These are phyloP conservation scores for Dryas alaskensis DNA, from an alignment of 306 rosid genomes.

Conservation along the genomic window DNA sequence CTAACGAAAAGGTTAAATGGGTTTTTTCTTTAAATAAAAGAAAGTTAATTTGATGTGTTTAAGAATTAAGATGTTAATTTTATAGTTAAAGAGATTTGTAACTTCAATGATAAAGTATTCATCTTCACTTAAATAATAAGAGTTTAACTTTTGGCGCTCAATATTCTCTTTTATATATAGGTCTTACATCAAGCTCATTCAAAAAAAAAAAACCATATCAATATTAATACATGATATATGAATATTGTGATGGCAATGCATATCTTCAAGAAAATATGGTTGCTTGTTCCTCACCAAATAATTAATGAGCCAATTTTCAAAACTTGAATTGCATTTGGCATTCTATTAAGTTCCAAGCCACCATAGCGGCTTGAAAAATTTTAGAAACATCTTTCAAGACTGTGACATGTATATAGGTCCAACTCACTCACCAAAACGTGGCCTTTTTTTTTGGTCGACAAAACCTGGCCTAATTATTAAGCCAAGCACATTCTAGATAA, in stretches of 20 bases:
- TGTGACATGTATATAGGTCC: constrained; percentile 21
- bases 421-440: constrained; percentile 19
- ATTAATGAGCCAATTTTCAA: neutral
- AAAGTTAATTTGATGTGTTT: neutral
- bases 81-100: no score
- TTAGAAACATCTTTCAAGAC: constrained; percentile 28
- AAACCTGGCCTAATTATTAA: constrained; percentile 8
- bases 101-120: no score
- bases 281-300: neutral
- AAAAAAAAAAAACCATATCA: no score
- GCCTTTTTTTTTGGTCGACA: neutral
- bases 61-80: no score
- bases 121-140: neutral
- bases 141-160: neutral
- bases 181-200: no score
- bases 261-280: neutral
- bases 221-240: neutral
- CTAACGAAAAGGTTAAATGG: no score
- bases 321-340: constrained; percentile 7
- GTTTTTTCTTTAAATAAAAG: no score
- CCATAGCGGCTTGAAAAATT: constrained; percentile 26
- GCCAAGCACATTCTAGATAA: constrained; percentile 20
- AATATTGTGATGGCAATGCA: neutral
- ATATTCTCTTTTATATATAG: no score
- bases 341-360: constrained; percentile 1